Base-by-base conservation (phyloP, 805 yeast species). In the Barnettozyma californica region DNA sequence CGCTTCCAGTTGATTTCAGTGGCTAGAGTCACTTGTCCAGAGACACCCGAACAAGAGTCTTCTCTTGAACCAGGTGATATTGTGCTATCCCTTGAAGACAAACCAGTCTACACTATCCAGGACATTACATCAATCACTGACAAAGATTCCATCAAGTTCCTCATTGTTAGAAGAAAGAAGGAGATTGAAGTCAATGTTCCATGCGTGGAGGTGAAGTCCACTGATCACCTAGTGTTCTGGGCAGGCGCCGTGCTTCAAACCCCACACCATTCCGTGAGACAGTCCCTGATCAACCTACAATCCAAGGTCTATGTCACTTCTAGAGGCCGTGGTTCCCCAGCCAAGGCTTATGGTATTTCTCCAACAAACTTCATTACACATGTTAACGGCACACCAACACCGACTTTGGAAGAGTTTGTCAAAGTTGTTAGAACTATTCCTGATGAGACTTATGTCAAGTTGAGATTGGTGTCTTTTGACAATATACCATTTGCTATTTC, bases 211-310 rank as follows among this genome's bases (percentile, higher is more conserved):
- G 75, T 90, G 4, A 69, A 73, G 26, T 73, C 75, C 36, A 88
- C 95, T 1, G 76, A 78, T 35, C 82, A 83, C 47, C 69, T 88
- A 36, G 83, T 87, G 9, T 73, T 77, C 43, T 91, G 96, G 94
- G 80, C 90, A 45, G 97, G 97, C 20, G 83, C 90, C 36, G 68
- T 84, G 6, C 65, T 91, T 31, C 97, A 91, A 62, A 76, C 80
- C 35, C 96, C 97, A n/a, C 97, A 89, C 65, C 95, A 86, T 61
- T 92, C 94, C 9, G 96, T 90, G 16, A 79, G 91, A 53, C 96
- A 90, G 68, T 81, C 86, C 35, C 83, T 87, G 77, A 78, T 79
- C 46, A 73, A 77, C 48, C 70, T 88, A 45, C 96, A 95, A 11
- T 83, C 92, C 16, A 81, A 80, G 46, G 94, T 91, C n/a, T 91